phyloP scores from a whole-genome alignment of 805 yeast genomes.

The Myxozyma melibiosi region DNA sequence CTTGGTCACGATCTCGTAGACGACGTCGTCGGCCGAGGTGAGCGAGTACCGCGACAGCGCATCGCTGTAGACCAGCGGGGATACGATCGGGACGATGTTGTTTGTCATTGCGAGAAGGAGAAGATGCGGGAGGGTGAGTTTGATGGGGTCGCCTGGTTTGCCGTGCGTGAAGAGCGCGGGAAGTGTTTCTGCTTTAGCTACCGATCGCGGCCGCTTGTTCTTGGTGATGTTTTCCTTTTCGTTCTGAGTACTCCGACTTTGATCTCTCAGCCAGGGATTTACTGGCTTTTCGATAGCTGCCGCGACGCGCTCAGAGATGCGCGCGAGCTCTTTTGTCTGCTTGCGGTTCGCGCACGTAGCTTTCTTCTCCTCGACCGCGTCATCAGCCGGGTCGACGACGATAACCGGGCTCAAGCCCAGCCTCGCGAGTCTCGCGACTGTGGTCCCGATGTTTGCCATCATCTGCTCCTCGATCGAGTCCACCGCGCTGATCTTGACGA shows the following conservation, averaged over 20 bases:
- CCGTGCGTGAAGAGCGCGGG: slow-evolving; percentile 22
- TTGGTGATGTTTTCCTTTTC: neutral
- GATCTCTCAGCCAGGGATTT: neutral
- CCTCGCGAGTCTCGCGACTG: slow-evolving; percentile 56
- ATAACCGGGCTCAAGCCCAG: slow-evolving; percentile 78
- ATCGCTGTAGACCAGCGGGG: slow-evolving; percentile 70
- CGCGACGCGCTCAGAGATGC: slow-evolving; percentile 13
- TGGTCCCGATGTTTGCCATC: slow-evolving; percentile 55
- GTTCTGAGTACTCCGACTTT: neutral
- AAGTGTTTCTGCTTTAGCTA: slow-evolving; percentile 12
- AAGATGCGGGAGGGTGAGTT: slow-evolving; percentile 32
- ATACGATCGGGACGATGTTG: slow-evolving; percentile 53
- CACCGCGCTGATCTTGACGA: slow-evolving; percentile 54
- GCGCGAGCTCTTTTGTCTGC: slow-evolving; percentile 13
- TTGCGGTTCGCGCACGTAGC: slow-evolving; percentile 11
- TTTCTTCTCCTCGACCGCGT: slow-evolving; percentile 15
- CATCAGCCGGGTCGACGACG: slow-evolving; percentile 52
- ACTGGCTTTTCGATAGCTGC: slow-evolving; percentile 14
- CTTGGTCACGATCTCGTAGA: slow-evolving; percentile 46
- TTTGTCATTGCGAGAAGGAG: slow-evolving; percentile 49
- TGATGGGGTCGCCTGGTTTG: neutral
- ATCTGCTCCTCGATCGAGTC: slow-evolving; percentile 41
- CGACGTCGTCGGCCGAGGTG: slow-evolving; percentile 46
- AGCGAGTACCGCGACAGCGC: slow-evolving; percentile 48
- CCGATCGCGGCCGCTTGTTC: neutral